phyloP scores from a whole-genome alignment of 352 stramenopile species.

The Phytophthora syringae region DNA sequence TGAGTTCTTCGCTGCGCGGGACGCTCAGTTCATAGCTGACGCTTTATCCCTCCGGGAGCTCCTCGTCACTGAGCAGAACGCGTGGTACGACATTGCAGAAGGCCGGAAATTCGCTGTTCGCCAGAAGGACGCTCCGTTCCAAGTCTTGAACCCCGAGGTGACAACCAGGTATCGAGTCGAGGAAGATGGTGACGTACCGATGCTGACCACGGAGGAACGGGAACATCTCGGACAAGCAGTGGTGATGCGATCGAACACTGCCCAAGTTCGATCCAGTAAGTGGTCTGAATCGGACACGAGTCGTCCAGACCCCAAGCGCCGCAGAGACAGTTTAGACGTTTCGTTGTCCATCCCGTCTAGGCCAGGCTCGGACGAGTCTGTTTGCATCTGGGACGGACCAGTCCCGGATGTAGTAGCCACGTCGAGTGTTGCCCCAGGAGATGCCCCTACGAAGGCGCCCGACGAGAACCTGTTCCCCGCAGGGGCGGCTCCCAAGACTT shows the following conservation, averaged over 20 bases:
- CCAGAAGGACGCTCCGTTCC: neutral
- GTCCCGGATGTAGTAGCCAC: neutral
- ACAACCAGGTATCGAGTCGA: too few species aligned
- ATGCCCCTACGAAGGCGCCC: conserved; percentile 2
- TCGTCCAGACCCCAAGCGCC: conserved; percentile 3
- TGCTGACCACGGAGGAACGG: neutral
- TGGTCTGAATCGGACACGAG: neutral
- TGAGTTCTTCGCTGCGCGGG: too few species aligned
- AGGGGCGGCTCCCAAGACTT: too few species aligned
- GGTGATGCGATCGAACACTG: neutral
- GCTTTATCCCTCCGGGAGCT: too few species aligned
- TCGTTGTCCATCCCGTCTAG: neutral
- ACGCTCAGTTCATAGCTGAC: too few species aligned
- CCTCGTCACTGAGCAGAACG: too few species aligned
- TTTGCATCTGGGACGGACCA: neutral
- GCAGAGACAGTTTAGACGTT: neutral
- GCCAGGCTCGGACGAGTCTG: neutral
- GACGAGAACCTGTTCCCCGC: conserved; percentile 8
- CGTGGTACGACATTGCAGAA: too few species aligned
- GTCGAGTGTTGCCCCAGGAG: neutral
- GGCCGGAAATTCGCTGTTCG: neutral
- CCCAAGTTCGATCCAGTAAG: neutral
- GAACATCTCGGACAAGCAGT: neutral
- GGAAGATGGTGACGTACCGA: too few species aligned
- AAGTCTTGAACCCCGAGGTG: too few species aligned